phyloP scores from a whole-genome alignment of 805 yeast species.

The Zygosaccharomyces rouxii region DNA sequence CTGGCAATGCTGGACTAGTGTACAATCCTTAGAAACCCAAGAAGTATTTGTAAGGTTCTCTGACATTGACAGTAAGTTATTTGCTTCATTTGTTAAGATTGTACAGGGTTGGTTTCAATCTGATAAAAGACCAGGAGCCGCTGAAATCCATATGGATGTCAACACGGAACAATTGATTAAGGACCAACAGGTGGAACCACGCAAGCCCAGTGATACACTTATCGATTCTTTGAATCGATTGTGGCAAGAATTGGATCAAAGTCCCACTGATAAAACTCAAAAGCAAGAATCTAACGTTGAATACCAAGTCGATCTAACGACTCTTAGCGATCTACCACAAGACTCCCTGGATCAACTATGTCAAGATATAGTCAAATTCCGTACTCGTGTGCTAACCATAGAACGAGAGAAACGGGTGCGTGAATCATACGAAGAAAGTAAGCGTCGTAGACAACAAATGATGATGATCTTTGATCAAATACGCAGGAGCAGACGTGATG shows the following conservation, averaged over 20 bases:
- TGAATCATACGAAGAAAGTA: slow-evolving; percentile 34
- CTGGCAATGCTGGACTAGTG: slow-evolving; percentile 17
- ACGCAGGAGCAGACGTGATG: slow-evolving; percentile 16
- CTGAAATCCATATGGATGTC: slow-evolving; percentile 18
- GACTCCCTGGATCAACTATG: slow-evolving; percentile 29
- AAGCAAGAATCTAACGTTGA: slow-evolving; percentile 7
- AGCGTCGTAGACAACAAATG: slow-evolving; percentile 25
- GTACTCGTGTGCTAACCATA: slow-evolving; percentile 49
- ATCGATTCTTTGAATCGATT: slow-evolving; percentile 1
- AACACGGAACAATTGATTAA: slow-evolving; percentile 19
- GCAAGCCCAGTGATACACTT: slow-evolving; percentile 3
- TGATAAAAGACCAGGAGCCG: not conserved
- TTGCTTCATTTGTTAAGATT: slow-evolving; percentile 5
- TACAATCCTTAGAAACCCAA: slow-evolving; percentile 17
- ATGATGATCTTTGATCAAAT: slow-evolving; percentile 29
- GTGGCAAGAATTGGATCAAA: not conserved
- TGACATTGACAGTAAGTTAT: slow-evolving; percentile 4
- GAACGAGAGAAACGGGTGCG: slow-evolving; percentile 49
- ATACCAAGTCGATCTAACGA: slow-evolving; percentile 28
- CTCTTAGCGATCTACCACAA: slow-evolving; percentile 31
- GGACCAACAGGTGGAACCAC: slow-evolving; percentile 8
- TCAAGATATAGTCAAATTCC: slow-evolving; percentile 50
- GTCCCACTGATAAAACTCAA: not conserved
- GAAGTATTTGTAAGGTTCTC: slow-evolving; percentile 18
- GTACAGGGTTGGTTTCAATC: slow-evolving; percentile 3